Percentiles rank a stretch among this genome's conserved stretches.
phyloP scores from a whole-genome alignment of 352 stramenopile genomes.

The Phytophthora idaei region DNA sequence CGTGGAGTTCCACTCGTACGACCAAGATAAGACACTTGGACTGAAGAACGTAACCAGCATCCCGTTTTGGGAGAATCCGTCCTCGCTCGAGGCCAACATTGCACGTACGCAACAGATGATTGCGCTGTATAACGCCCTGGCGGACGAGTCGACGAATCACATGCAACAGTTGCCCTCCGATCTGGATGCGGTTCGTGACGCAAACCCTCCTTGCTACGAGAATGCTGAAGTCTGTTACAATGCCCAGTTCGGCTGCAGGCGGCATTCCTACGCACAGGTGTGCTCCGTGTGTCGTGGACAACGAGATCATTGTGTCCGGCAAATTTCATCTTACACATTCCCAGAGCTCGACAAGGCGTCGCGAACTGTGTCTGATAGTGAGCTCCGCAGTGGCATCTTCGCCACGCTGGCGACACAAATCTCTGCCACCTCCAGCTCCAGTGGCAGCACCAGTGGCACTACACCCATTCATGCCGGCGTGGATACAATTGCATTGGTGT shows the following conservation, averaged over 20 bases:
- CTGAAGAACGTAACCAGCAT: slow-evolving; percentile 56
- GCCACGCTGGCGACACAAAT: slow-evolving; percentile 20
- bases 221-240: slow-evolving; percentile 64
- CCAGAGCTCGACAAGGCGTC: slow-evolving; percentile 36
- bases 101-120: slow-evolving; percentile 59
- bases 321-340: slow-evolving; percentile 51
- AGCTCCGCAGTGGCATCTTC: slow-evolving; percentile 45
- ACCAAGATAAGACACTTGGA: slow-evolving; percentile 55
- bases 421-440: slow-evolving; percentile 18
- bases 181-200: slow-evolving; percentile 40
- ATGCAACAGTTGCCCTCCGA: slow-evolving; percentile 58
- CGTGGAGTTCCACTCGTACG: slow-evolving; percentile 61
- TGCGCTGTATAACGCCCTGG: slow-evolving; percentile 52
- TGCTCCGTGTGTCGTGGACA: slow-evolving; percentile 59
- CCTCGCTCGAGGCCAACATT: slow-evolving; percentile 54
- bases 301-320: slow-evolving; percentile 40
- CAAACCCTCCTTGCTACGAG: slow-evolving; percentile 67
- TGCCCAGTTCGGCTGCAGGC: slow-evolving; percentile 52
- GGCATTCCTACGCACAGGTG: slow-evolving; percentile 68
- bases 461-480: not conserved
- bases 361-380: slow-evolving; percentile 30
- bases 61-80: slow-evolving; percentile 66
- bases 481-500: not conserved
- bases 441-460: slow-evolving; percentile 5
- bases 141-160: slow-evolving; percentile 24